Conservation (phyloP, 257 asterid species). For the Ocimum tenuiflorum region DNA sequence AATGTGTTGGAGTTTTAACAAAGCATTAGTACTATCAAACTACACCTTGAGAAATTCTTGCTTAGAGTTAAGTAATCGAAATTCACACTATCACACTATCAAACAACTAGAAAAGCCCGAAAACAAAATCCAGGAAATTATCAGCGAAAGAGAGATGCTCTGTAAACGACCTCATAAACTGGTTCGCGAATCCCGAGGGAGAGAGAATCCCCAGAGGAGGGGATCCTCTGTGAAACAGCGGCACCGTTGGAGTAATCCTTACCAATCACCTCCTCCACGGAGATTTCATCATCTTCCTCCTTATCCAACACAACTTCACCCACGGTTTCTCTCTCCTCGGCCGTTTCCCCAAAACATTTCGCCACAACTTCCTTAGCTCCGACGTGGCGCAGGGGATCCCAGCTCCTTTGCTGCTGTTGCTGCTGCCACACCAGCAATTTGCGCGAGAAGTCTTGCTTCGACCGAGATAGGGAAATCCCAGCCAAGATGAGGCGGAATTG, state of each 20-base stretch:
- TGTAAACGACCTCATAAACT: slow-evolving; percentile 63
- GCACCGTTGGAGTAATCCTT: slow-evolving; percentile 41
- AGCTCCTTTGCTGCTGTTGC: slow-evolving; percentile 32
- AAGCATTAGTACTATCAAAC: background rate
- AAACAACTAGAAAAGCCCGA: background rate
- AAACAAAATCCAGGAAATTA: background rate
- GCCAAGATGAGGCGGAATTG: slow-evolving; percentile 42
- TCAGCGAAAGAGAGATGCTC: background rate
- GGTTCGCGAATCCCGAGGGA: slow-evolving; percentile 91
- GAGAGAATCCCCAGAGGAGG: slow-evolving; percentile 50
- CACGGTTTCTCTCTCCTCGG: slow-evolving; percentile 28
- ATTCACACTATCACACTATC: background rate
- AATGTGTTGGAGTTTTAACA: no score
- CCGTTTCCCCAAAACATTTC: slow-evolving; percentile 42
- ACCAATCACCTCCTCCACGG: slow-evolving; percentile 32
- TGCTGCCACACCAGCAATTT: slow-evolving; percentile 29
- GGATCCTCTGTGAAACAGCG: slow-evolving; percentile 34
- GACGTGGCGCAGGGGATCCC: slow-evolving; percentile 37
- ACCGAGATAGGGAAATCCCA: slow-evolving; percentile 41
- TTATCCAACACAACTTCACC: slow-evolving; percentile 30
- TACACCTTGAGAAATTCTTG: background rate
- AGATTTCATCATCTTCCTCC: slow-evolving; percentile 31
- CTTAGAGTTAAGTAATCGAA: background rate
- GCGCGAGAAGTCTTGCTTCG: slow-evolving; percentile 32
- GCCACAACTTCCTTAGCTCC: slow-evolving; percentile 29